Percentiles rank a stretch among this genome's conserved stretches.
These are phyloP conservation scores for Amaranthus palmeri DNA, from an alignment of 148 eudicot genomes.

Conservation along the genomic window DNA sequence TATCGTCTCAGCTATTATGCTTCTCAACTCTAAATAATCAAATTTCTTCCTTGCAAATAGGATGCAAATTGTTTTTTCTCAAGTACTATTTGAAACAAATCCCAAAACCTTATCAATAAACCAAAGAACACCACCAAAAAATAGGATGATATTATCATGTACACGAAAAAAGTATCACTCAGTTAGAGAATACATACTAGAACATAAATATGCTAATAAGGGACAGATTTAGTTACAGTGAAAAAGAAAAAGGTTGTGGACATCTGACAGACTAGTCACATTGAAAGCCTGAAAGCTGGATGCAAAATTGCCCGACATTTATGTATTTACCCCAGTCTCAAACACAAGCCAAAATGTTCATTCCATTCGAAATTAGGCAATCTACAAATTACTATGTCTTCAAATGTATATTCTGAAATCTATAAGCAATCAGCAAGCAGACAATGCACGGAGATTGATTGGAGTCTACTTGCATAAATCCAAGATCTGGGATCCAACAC, in stretches of 20 bases:
- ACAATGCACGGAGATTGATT: too few relatives aligned
- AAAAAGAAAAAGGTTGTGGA: background rate
- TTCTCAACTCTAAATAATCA: background rate
- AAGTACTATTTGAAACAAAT: too few relatives aligned
- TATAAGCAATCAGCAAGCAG: too few relatives aligned
- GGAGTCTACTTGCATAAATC: too few relatives aligned
- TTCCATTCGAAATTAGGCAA: too few relatives aligned
- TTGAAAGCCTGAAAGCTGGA: background rate
- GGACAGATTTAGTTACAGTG: background rate
- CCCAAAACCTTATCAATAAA: background rate
- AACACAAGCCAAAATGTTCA: too few relatives aligned
- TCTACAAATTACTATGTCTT: too few relatives aligned
- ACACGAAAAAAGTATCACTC: background rate
- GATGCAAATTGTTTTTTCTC: background rate
- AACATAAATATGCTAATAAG: background rate
- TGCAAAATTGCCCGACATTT: background rate
- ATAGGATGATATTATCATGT: background rate
- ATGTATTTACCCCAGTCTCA: too few relatives aligned
- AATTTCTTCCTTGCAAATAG: background rate
- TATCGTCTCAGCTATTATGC: background rate
- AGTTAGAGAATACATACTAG: background rate
- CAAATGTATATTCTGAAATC: too few relatives aligned
- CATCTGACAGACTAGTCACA: background rate
- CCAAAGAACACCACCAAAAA: background rate
- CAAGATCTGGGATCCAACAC: too few relatives aligned